Base-by-base conservation (phyloP, 177 flowering plant species). In the Vitis hybrid region DNA sequence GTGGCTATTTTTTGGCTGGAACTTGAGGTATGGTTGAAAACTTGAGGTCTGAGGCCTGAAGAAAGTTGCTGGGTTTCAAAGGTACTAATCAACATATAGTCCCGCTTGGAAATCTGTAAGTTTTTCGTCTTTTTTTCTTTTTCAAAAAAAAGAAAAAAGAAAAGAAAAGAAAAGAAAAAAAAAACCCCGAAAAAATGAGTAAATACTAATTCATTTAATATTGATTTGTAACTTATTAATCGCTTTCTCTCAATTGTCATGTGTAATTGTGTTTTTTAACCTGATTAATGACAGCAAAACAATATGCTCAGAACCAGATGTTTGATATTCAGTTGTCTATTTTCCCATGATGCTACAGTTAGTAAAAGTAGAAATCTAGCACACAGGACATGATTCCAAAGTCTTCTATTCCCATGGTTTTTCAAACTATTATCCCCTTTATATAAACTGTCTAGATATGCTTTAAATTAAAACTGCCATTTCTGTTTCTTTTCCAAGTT, bases 11-110 rank as follows among this genome's bases (percentile, higher is more conserved):
- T 20, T 39, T 39, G 45, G 29, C 66, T 11, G 18, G 60, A 66
- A 45, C 13, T 64, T 45, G 60, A 63, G 61, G 20, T 59, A 16
- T 45, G 64, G 15, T 49, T 10, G 64, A 49, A 22, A 48, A 9
- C 52, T 2, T 18, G 11, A 18, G 20, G 26, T 10, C 10, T 2
- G 9, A 22, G 2, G 52, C 22, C 49, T 52, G 2, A 52, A 51
- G 65, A 51, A 9, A 12, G 15, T 12, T 65, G 39, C 67, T 58
- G 70, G 29, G 3, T 75, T 66, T 61, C 53, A 53, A 55, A 29
- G 58, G 67, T n/a, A 55, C 70, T 66, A 65, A 62, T 55, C 53
- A 68, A 14, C 61, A 9, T 51, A n/a, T 61, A 15, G 22, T 57
- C 52, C 33, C 33, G 70, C 69, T 51, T 55, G 13, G 55, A 26